These are phyloP conservation scores for Trichomonascus vanleenenianus DNA, from an alignment of 805 yeast genomes.

Conservation along the genomic window DNA sequence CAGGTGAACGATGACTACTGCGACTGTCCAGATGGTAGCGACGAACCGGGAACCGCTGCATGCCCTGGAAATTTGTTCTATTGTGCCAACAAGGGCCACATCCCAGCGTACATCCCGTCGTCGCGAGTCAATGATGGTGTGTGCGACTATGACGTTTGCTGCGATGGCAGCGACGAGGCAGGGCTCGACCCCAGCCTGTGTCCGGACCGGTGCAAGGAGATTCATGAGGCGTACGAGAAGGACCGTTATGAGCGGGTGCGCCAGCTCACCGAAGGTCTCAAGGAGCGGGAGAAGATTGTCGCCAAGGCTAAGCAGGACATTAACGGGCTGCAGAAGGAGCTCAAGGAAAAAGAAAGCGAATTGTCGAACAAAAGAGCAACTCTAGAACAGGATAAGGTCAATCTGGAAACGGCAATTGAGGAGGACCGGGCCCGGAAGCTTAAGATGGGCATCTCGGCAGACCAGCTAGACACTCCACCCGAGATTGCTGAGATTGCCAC, in stretches of 20 bases:
- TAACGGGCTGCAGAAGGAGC: conserved; percentile 15
- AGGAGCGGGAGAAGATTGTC: conserved; percentile 28
- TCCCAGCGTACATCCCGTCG: conserved; percentile 54
- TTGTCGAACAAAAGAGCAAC: conserved; percentile 15
- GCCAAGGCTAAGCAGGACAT: conserved; percentile 23
- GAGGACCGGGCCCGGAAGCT: conserved; percentile 13
- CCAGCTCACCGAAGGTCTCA: conserved; percentile 30
- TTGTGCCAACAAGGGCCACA: conserved; percentile 70
- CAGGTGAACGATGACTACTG: conserved; percentile 85
- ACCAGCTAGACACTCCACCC: conserved; percentile 6
- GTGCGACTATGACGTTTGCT: conserved; percentile 82
- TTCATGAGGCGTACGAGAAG: conserved; percentile 34
- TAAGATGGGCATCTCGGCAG: conserved; percentile 1
- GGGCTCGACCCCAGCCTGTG: conserved; percentile 36
- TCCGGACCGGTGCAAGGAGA: conserved; percentile 46
- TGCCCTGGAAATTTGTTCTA: conserved; percentile 55
- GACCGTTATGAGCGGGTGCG: conserved; percentile 16
- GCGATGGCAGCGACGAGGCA: conserved; percentile 90
- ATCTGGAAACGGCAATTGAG: conserved; percentile 25
- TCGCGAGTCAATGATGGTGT: conserved; percentile 78
- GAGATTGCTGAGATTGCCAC: conserved; percentile 11
- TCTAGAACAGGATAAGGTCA: conserved; percentile 23
- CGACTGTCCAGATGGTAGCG: conserved; percentile 97
- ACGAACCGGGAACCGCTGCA: conserved; percentile 93
- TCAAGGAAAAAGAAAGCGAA: conserved; percentile 16